Conservation (phyloP, 306 rosid genomes). For the Cotoneaster glaucophyllus region DNA sequence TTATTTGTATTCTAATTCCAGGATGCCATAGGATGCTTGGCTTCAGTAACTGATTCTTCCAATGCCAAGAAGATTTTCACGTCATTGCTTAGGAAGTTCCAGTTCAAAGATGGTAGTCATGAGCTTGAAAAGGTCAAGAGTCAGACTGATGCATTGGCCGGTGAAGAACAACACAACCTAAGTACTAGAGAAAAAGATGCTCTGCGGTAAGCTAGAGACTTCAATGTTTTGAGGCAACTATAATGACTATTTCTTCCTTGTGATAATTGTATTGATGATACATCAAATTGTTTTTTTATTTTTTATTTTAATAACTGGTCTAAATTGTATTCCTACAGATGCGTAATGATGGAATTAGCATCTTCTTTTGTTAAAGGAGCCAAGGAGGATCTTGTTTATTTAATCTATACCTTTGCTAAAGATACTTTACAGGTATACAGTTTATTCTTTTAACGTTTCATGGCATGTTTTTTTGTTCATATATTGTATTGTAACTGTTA, state of each 20-base stretch:
- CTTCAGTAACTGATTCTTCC: slow-evolving; percentile 71
- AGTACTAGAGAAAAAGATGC: slow-evolving; percentile 37
- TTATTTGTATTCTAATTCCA: slow-evolving; percentile 13
- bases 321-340: slow-evolving; percentile 38
- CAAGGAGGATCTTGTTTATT: slow-evolving; percentile 57
- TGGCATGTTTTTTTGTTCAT: slow-evolving; percentile 1
- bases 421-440: slow-evolving; percentile 60
- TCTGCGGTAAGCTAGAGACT: slow-evolving; percentile 38
- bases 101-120: slow-evolving; percentile 35
- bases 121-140: slow-evolving; percentile 30
- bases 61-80: slow-evolving; percentile 40
- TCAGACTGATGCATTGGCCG: slow-evolving; percentile 12
- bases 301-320: background rate
- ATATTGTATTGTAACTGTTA: background rate
- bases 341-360: slow-evolving; percentile 59
- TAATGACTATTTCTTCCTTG: background rate
- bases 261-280: slow-evolving; percentile 12
- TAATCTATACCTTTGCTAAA: slow-evolving; percentile 46
- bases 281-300: background rate
- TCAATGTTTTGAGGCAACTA: background rate
- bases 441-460: background rate
- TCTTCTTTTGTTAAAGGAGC: slow-evolving; percentile 75
- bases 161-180: slow-evolving; percentile 27
- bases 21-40: slow-evolving; percentile 86
- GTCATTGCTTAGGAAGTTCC: slow-evolving; percentile 50